Evolutionary conservation across 2,329 filamentous ascomycete genomes (phyloP), one percentile per base, ranked within the genome.

Genomic region (Fusarium pininemorale): DNA sequence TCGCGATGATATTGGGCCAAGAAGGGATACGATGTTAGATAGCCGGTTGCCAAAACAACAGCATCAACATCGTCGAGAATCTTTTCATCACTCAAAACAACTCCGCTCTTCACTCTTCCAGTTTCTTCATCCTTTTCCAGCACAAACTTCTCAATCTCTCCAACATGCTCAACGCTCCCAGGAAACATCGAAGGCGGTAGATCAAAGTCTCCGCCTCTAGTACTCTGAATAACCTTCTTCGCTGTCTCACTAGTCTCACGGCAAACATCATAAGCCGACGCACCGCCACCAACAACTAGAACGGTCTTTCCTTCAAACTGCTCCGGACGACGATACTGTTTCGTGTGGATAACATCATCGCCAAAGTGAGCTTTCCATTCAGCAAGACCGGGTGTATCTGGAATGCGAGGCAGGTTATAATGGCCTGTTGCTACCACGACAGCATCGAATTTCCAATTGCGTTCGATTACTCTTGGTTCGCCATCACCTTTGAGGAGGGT

Each of bases 351-450:
- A 26, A 94, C 86, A 8, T 82, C 77, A 0, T 83, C 84, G 0
- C 89, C 88, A 70, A 88, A 90, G 7, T 77, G 75, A 16, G 80
- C 59, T 76, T 91, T 89, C 89, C 89, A 93, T 22, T 84, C 83
- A 32, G 83, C 79, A 8, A 93, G 83, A 0, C 92, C 92, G 0
- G 84, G 80, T 7, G 92, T 87, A 45, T 88, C 84, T 0, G 92
- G 92, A 3, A 93, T 82, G 64, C 87, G 88, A 0, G 90, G 90
- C 2, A 91, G 84, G 72, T 89, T 88, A 75, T 92, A 93, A 80
- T 94, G 92, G 0, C 92, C 92, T 35, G 86, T 90, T 0, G 91
- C 90, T 7, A 92, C 88, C 3, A 93, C 87, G 3, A 94, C 84
- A 1, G 90, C 89, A 77, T 94, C 91, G 71, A 96, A 89, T 1